Percentiles rank a stretch among this genome's conserved stretches.
Evolutionary conservation across 129 eudicot species (phyloP).

Genomic region (Flaveria bidentis): DNA sequence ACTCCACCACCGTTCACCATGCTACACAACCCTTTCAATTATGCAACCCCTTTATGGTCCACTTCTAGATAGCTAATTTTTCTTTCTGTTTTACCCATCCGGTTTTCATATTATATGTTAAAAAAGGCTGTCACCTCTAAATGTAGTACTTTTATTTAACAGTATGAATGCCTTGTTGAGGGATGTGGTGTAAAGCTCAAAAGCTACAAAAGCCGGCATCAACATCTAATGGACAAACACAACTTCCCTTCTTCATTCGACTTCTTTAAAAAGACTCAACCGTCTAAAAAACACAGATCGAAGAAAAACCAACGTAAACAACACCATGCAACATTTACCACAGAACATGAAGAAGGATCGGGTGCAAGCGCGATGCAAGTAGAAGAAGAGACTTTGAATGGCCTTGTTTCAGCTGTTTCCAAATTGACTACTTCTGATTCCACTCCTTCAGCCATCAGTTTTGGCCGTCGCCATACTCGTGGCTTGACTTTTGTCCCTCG

Average conservation of each 20-base stretch:
- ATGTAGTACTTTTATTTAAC: conserved; percentile 25
- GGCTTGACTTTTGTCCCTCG: conserved; percentile 87
- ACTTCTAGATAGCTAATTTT: neutral
- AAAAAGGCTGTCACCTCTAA: neutral
- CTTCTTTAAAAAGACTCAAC: conserved; percentile 69
- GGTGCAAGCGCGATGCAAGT: conserved; percentile 66
- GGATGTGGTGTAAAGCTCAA: conserved; percentile 80
- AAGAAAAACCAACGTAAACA: conserved; percentile 59
- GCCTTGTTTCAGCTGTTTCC: conserved; percentile 77
- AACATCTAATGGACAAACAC: conserved; percentile 89
- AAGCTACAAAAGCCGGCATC: conserved; percentile 90
- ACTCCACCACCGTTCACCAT: too few species aligned
- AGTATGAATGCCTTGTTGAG: conserved; percentile 98
- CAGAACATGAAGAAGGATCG: conserved; percentile 9
- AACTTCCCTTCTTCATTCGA: conserved; percentile 80
- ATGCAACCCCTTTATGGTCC: neutral
- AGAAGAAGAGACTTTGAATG: conserved; percentile 67
- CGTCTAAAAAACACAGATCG: conserved; percentile 71
- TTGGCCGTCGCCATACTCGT: conserved; percentile 76
- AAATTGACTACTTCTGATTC: conserved; percentile 68
- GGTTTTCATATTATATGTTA: neutral
- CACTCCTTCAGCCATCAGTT: conserved; percentile 73
- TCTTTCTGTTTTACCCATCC: neutral
- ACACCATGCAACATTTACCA: conserved; percentile 15
- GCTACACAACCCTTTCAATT: too few species aligned